Conservation (phyloP, 441 rosid genomes). For the Capsella rubella region DNA sequence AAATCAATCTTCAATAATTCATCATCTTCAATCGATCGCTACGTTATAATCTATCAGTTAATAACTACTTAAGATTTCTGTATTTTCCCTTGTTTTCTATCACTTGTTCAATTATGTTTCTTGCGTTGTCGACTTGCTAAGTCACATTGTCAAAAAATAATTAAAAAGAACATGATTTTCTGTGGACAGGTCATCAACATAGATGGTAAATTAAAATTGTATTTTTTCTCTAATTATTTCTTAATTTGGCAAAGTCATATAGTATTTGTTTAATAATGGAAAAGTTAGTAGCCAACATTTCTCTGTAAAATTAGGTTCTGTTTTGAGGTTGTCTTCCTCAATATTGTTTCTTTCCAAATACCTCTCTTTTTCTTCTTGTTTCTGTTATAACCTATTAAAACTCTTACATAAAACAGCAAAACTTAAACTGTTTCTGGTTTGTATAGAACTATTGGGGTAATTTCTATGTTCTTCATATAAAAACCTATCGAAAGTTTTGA, state of each 20-base stretch:
- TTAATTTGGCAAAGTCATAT: background rate
- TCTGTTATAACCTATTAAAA: slow-evolving; percentile 35
- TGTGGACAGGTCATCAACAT: slow-evolving; percentile 29
- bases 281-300: slow-evolving; percentile 24
- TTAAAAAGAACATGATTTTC: background rate
- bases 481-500: background rate
- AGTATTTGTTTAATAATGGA: slow-evolving; percentile 15
- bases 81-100: too few relatives aligned
- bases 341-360: background rate
- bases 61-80: too few relatives aligned
- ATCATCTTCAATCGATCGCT: too few relatives aligned
- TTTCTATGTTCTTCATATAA: slow-evolving; percentile 18
- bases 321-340: background rate
- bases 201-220: background rate
- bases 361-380: background rate
- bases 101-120: too few relatives aligned
- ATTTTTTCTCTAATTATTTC: background rate
- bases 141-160: too few relatives aligned
- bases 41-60: too few relatives aligned
- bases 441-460: background rate
- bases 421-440: slow-evolving; percentile 9
- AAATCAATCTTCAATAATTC: too few relatives aligned
- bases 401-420: slow-evolving; percentile 29
- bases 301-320: slow-evolving; percentile 9
- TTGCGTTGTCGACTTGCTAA: too few relatives aligned